Base-by-base conservation (phyloP, 805 yeast species). In the Hyphopichia homilentoma region DNA sequence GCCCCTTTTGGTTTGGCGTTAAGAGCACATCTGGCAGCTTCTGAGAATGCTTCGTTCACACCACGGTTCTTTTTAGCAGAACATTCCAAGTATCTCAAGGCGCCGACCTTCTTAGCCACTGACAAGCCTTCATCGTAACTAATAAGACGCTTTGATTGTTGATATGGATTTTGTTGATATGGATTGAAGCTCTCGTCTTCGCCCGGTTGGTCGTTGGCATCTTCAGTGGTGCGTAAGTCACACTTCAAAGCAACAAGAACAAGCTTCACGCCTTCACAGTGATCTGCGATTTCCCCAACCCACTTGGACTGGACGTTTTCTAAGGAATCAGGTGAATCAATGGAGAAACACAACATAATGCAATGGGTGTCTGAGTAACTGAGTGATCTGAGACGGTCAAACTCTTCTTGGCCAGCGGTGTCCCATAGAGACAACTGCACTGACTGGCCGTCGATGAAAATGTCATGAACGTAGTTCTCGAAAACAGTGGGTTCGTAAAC, bases 371-470 rank as follows among this genome's bases (percentile, higher is more conserved):
- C 97, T 17, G 89, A 81, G 59, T 93, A 93, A 30, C 95, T 84
- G 40, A 90, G 70, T 1, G 97, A 86, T 57, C 98, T 77, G 57
- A 90, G 72, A 42, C 97, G 75, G 59, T 90, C 98, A 49, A 90
- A 90, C 64, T 90, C 98, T 63, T 90, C 98, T 68, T 90, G 98
- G 6, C 98, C 98, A 1, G 98, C 98, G 5, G 98, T 90, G 57
- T 90, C 98, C 98, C 98, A 93, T 34, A 90, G 68, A 11, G 96
- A 88, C 36, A 90, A 66, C 52, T 89, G 95, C 48, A 90, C 84
- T 30, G 93, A 87, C 57, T 86, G 87, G 32, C 90, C 90, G 57
- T 90, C 98, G 34, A 90, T 88, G 62, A 86, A 90, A 43, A 90
- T 93, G 56, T 90, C 97, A 61, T 90, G 97, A 38, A 89, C 95